phyloP scores from a whole-genome alignment of 1,284 basidiomycete species.

The Heterobasidion parviporum region DNA sequence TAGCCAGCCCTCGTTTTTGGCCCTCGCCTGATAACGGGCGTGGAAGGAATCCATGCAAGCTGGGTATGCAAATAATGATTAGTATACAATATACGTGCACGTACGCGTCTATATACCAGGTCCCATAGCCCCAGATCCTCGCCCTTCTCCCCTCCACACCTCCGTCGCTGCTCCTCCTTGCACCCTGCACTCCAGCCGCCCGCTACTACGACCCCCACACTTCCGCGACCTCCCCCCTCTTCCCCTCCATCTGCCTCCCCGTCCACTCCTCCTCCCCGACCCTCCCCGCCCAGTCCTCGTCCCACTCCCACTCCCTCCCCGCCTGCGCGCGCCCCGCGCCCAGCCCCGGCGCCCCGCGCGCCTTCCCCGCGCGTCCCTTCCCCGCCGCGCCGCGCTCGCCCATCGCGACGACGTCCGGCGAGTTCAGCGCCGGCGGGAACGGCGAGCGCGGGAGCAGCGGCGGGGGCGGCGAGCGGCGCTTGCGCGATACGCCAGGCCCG shows the following conservation, averaged over 20 bases:
- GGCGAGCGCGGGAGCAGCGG: conserved; percentile 24
- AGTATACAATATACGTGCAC: no score
- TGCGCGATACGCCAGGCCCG: conserved; percentile 22
- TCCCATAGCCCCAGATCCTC: no score
- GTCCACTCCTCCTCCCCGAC: conserved; percentile 42
- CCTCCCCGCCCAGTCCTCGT: conserved; percentile 41
- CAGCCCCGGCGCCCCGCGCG: not conserved
- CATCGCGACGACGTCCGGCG: not conserved
- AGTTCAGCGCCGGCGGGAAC: conserved; percentile 11
- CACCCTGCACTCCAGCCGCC: no score
- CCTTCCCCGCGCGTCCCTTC: not conserved
- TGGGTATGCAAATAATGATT: no score
- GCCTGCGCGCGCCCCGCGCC: not conserved
- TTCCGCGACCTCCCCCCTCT: conserved; percentile 21
- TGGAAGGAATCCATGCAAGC: no score
- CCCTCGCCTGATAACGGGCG: no score
- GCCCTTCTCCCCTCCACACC: no score
- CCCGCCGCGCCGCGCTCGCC: not conserved
- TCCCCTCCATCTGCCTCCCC: conserved; percentile 30
- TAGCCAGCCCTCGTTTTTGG: no score
- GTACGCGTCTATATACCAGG: no score
- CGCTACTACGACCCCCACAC: conserved; percentile 13
- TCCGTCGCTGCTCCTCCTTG: no score
- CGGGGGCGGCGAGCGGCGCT: conserved; percentile 30
- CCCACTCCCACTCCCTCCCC: not conserved